Conservation (phyloP, 345 rosid genomes). For the Alliaria petiolata region DNA sequence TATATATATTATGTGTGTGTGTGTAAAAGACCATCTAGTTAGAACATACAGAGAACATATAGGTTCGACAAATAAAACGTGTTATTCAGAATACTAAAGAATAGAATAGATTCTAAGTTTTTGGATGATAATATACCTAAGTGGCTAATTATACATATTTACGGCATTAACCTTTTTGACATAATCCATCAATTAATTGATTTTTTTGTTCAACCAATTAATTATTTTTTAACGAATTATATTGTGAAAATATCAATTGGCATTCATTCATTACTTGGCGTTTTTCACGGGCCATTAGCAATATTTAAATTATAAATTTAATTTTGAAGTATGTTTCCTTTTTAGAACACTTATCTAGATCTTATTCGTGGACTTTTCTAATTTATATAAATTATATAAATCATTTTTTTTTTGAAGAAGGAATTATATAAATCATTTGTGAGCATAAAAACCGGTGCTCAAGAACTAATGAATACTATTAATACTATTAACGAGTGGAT, state of each 20-base stretch:
- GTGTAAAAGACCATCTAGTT: constrained; percentile 1
- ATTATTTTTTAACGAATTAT: neutral
- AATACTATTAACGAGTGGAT: no score
- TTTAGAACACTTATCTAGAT: no score
- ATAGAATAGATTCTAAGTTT: neutral
- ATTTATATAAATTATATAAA: no score
- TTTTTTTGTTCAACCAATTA: no score
- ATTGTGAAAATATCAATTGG: neutral
- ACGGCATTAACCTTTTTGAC: neutral
- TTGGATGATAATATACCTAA: constrained; percentile 6
- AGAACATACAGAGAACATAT: neutral
- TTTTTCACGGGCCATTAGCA: neutral
- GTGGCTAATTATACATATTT: neutral
- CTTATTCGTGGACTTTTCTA: no score
- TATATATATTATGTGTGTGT: neutral
- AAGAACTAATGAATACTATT: no score
- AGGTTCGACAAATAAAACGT: neutral
- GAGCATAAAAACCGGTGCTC: no score
- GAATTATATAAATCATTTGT: no score
- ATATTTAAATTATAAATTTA: no score
- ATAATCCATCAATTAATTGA: no score
- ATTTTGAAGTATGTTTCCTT: no score
- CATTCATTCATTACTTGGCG: neutral
- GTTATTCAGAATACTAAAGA: neutral
- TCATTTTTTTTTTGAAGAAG: no score